Evolutionary conservation across 805 yeast genomes (phyloP).

Genomic region (Torulaspora microellipsoides): DNA sequence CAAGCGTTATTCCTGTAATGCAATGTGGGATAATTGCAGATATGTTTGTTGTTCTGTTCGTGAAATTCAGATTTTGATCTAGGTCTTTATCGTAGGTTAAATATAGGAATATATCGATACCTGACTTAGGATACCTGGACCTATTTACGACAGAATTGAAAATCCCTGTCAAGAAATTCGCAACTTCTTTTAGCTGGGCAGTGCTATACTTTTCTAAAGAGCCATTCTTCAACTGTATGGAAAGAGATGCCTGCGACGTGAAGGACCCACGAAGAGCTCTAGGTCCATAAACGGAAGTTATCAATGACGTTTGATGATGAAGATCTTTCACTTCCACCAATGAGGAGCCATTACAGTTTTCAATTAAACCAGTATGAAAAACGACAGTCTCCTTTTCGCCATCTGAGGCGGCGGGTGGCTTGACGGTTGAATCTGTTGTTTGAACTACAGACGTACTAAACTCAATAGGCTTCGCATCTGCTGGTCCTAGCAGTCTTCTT

Average conservation of each 20-base stretch:
- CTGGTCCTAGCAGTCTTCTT: conserved; percentile 83
- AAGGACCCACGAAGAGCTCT: conserved; percentile 76
- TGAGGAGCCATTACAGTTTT: conserved; percentile 78
- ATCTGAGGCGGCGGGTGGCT: conserved; percentile 4
- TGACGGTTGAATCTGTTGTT: conserved; percentile 15
- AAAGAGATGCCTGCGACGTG: conserved; percentile 57
- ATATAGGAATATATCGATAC: conserved; percentile 72
- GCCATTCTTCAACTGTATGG: conserved; percentile 45
- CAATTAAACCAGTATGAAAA: conserved; percentile 60
- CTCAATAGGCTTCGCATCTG: conserved; percentile 51
- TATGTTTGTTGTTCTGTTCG: conserved; percentile 32
- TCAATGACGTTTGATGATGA: conserved; percentile 41
- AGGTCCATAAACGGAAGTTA: conserved; percentile 82
- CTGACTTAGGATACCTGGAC: conserved; percentile 82
- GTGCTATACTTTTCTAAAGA: conserved; percentile 27
- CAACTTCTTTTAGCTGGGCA: conserved; percentile 39
- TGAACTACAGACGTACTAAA: conserved; percentile 28
- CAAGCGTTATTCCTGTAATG: conserved; percentile 49
- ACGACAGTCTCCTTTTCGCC: conserved; percentile 24
- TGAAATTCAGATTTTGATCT: conserved; percentile 33
- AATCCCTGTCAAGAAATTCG: conserved; percentile 37
- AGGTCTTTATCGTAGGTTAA: conserved; percentile 40
- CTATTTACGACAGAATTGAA: conserved; percentile 41
- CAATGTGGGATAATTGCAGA: conserved; percentile 39
- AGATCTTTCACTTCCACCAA: conserved; percentile 58